A percentile compares a stretch with the other conserved stretches of the same genome.
phyloP scores from a whole-genome alignment of 805 yeast species.

The Candida sonorensis region DNA sequence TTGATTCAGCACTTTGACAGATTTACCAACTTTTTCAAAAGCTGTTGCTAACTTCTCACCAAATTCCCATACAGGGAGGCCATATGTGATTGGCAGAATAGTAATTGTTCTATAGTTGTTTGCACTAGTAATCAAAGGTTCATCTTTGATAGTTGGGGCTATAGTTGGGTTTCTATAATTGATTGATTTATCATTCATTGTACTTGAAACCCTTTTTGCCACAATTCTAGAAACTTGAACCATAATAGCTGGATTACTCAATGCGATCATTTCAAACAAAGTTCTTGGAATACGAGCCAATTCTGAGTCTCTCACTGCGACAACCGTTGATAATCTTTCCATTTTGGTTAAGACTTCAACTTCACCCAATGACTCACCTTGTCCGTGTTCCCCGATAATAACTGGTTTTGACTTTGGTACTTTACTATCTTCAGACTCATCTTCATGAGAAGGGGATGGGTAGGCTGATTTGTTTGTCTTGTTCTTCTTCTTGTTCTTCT shows the following conservation, averaged over 20 bases:
- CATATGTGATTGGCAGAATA: conserved; percentile 68
- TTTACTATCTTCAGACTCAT: too few relatives aligned
- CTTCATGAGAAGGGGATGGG: too few relatives aligned
- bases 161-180: conserved; percentile 15
- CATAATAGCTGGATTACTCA: conserved; percentile 84
- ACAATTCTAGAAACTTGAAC: conserved; percentile 84
- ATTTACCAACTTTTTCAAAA: conserved; percentile 61
- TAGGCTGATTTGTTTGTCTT: too few relatives aligned
- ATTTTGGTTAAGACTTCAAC: conserved; percentile 86
- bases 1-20: conserved; percentile 77
- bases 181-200: conserved; percentile 9
- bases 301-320: conserved; percentile 91
- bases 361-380: conserved; percentile 93
- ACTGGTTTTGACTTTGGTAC: too few relatives aligned
- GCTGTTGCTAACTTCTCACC: conserved; percentile 70
- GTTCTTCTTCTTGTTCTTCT: too few relatives aligned
- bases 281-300: conserved; percentile 89
- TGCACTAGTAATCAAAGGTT: conserved; percentile 26
- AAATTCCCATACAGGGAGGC: conserved; percentile 83
- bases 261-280: conserved; percentile 75
- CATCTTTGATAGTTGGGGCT: conserved; percentile 28
- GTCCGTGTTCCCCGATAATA: conserved; percentile 90
- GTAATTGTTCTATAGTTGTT: conserved; percentile 76
- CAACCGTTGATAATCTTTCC: conserved; percentile 57
- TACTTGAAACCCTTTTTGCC: conserved; percentile 45